Evolutionary conservation across 2,329 filamentous ascomycete genomes (phyloP), one percentile per base, ranked within the genome.

Genomic region (Ascosphaera apis): DNA sequence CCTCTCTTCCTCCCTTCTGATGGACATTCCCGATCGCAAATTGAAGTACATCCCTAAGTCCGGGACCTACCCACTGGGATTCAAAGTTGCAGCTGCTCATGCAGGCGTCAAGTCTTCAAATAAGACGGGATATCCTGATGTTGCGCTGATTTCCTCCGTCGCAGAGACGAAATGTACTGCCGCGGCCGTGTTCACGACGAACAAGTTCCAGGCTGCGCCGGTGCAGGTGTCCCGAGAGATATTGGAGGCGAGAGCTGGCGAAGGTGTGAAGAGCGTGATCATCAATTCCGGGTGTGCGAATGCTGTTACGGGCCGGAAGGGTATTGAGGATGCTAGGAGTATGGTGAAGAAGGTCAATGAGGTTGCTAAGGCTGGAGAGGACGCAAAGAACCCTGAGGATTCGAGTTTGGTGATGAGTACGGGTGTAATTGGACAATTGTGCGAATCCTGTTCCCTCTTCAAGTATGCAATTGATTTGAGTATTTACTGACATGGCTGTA

Each of bases 251-350:
- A 69, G 71, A 45, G 61, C 65, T 34, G 78, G 81, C 39, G 54
- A 66, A 9, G 80, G 77, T 1, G 67, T 95, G 38, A 68, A 76
- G 41, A 78, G 78, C 36, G 74, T 98, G 17, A 69, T 98, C 37
- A 73, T 93, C 56, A 98, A 98, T 57, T 91, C 84, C 9, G 88
- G 88, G 39, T 93, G 86, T 49, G 88, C 88, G 40, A 98, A 98
- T 60, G 88, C 88, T 8, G 88, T 98, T 25, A 98, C 88, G 3
- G 88, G 88, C 35, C 78, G 75, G 53, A 77, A 81, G 32, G 88
- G 88, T 1, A 63, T 91, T 36, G 76, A 92, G 50, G 84, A 98
- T 63, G 88, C 88, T 7, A 66, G 69, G 39, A 67, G 66, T 39
- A 98, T 98, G 88, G 80, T 77, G 12, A 60, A 61, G 41, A 72